Base-by-base conservation (phyloP, 768 basidiomycete species). In the Suillus subaureus region DNA sequence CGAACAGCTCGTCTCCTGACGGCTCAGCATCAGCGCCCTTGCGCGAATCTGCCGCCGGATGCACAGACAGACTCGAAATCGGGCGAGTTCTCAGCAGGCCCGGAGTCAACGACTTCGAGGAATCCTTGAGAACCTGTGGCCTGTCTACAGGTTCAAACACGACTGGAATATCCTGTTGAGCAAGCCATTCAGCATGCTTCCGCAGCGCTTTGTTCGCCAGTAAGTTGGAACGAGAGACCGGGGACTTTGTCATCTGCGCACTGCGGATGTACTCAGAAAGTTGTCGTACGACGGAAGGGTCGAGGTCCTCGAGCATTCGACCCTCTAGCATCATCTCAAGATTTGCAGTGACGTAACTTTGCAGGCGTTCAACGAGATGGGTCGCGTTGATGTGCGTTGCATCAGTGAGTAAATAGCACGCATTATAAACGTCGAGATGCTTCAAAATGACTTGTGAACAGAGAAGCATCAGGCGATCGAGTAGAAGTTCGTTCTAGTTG, bases 291-390 rank as follows among this genome's bases (percentile, higher is more conserved):
- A 94, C 83, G 40, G 84, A 82, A 21, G 80, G 72, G 2, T 89
- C 82, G 43, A 97, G 83, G 61, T 90, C 90, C 64, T 96, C 92
- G 28, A 99, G 84, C 70, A 96, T 84, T 21, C 85, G 85, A 40
- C 82, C 82, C 72, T 98, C 95, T 23, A 99, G 84, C 60, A 97
- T 83, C 1, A 89, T 87, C 75, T 99, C 97, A 80, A 97, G 81
- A 72, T 94, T 96, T 64, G 87, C 85, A 2, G 86, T 79, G 71
- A 97, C 89, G 76, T 94, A 98, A 31, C 82, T 85, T 75, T 94
- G 87, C 42, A 98, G 78, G 64, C 89, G 84, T 39, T 86, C 83
- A 26, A 88, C 83, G 51, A 99, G 86, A 2, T 86, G 84, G 16
- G 75, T 71, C 9, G 91, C 92, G 68, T 93, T 86, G 77, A 88